Conservation (phyloP, 805 yeast species). For the Saccharomycopsis guyanensis region DNA sequence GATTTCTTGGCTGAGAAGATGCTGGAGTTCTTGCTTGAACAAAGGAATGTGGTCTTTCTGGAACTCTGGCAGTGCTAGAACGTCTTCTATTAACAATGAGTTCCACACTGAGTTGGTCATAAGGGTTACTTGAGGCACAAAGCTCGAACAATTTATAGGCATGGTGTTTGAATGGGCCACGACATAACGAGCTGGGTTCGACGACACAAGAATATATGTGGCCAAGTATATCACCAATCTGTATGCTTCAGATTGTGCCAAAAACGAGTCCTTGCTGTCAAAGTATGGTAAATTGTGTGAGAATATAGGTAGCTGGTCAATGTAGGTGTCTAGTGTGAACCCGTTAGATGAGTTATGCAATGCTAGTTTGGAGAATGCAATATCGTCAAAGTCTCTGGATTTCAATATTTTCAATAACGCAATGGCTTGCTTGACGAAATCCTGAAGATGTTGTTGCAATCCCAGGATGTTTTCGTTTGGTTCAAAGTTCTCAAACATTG, state of each 20-base stretch:
- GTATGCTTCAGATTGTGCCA: conserved; percentile 6
- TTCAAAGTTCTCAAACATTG: conserved; percentile 13
- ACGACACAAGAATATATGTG: conserved; percentile 3
- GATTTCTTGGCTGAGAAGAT: conserved; percentile 12
- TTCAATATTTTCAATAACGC: conserved; percentile 17
- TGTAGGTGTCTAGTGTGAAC: conserved; percentile 11
- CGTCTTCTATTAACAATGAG: conserved; percentile 23
- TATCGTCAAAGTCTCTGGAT: conserved; percentile 6
- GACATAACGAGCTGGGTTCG: conserved; percentile 7
- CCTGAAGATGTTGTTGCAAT: conserved; percentile 25
- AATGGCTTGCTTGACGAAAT: conserved; percentile 25
- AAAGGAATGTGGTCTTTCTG: conserved; percentile 21
- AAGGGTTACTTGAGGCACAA: not conserved
- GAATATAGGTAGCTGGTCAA: conserved; percentile 12
- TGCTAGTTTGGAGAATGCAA: conserved; percentile 16
- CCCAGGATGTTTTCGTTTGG: conserved; percentile 22
- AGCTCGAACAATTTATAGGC: conserved; percentile 5
- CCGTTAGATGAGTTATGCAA: conserved; percentile 10
- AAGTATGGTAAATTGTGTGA: conserved; percentile 8
- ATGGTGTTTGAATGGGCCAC: conserved; percentile 4
- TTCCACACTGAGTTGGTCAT: conserved; percentile 15
- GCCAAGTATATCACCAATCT: conserved; percentile 4
- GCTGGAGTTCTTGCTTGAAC: conserved; percentile 20
- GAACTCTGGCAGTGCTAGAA: conserved; percentile 24
- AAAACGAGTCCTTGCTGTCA: not conserved